A percentile compares a stretch with the other conserved stretches of the same genome.
These are phyloP conservation scores for Tricholoma sp. DNA, from an alignment of 768 basidiomycete species.

Conservation along the genomic window DNA sequence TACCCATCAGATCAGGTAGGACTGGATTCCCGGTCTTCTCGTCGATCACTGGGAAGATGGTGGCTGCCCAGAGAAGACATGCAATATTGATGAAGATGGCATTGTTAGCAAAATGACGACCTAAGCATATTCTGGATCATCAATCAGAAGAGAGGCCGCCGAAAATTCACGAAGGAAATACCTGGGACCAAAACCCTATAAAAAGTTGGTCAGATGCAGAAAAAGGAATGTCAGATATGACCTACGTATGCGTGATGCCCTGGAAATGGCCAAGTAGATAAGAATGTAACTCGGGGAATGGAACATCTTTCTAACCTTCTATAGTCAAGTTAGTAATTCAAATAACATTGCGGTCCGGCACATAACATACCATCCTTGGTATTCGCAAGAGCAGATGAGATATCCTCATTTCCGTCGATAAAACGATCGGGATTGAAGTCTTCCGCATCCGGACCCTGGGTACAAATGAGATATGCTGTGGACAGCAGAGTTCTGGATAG, in stretches of 20 bases:
- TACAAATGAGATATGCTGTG: not conserved
- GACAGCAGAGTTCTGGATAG: not conserved
- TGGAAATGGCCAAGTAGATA: not conserved
- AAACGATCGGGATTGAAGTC: not conserved
- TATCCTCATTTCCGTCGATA: not conserved
- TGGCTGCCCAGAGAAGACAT: not conserved
- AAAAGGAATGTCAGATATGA: not conserved
- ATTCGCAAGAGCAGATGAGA: not conserved
- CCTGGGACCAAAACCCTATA: slow-evolving; percentile 1
- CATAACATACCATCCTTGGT: slow-evolving; percentile 2
- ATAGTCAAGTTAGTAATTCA: not conserved
- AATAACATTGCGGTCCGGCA: not conserved
- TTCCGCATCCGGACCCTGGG: slow-evolving; percentile 1
- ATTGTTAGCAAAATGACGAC: not conserved
- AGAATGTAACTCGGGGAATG: not conserved
- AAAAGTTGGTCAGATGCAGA: no score
- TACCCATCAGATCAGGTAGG: not conserved
- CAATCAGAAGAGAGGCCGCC: not conserved
- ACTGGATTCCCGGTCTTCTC: not conserved
- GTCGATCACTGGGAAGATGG: not conserved
- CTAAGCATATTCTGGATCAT: not conserved
- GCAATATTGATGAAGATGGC: not conserved
- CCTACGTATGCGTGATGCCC: slow-evolving; percentile 1
- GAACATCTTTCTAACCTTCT: not conserved
- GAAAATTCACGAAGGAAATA: not conserved